These are phyloP conservation scores for Chlorencoelia australis DNA, from an alignment of 2,329 filamentous ascomycete species.

Conservation along the genomic window DNA sequence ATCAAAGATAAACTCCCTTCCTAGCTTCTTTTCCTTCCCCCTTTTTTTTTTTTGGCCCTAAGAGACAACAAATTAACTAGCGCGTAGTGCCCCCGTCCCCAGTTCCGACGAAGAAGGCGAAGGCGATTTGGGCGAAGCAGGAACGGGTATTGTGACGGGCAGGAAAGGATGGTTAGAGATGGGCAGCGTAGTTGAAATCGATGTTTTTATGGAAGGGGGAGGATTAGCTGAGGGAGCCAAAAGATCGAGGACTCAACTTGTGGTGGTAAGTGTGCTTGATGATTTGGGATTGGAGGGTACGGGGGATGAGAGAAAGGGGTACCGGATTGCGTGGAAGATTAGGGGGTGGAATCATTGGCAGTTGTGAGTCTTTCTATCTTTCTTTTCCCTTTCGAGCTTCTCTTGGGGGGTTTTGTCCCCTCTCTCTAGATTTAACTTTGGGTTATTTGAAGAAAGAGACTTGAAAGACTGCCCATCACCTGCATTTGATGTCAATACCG, in stretches of 20 bases:
- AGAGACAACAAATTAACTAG: conserved; percentile 11
- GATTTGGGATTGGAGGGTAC: conserved; percentile 11
- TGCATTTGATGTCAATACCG: too few species aligned
- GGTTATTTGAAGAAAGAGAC: too few species aligned
- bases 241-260: conserved; percentile 9
- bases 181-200: conserved; percentile 9
- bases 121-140: neutral
- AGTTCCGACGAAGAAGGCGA: neutral
- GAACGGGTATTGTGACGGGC: neutral
- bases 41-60: too few species aligned
- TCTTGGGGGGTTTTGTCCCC: too few species aligned
- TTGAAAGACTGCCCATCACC: too few species aligned
- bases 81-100: too few species aligned
- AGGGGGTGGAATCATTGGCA: conserved; percentile 26
- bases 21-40: too few species aligned
- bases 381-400: too few species aligned
- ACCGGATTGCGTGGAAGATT: conserved; percentile 33
- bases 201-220: conserved; percentile 18
- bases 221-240: conserved; percentile 10
- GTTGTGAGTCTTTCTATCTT: too few species aligned
- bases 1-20: conserved; percentile 36
- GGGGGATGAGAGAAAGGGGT: conserved; percentile 27
- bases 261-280: too few species aligned
- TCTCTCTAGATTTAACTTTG: too few species aligned
- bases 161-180: conserved; percentile 13